Evolutionary conservation across 2,329 filamentous ascomycete species (phyloP).

Genomic region (Fusarium sp.): DNA sequence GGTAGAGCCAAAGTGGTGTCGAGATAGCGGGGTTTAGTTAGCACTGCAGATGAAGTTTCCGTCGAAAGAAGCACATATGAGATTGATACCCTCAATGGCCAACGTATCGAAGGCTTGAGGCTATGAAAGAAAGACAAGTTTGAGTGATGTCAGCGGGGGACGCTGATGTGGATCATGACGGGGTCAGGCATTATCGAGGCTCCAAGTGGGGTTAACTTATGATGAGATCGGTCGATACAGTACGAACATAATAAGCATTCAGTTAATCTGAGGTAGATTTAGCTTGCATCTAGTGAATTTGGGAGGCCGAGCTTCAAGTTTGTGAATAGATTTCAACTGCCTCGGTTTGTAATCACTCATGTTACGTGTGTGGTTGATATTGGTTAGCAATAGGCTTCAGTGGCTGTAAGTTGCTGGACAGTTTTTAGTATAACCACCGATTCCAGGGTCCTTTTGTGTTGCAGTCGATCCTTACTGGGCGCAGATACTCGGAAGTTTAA

Average conservation of each 20-base stretch:
- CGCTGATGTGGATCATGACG: constrained; percentile 19
- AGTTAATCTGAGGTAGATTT: not conserved
- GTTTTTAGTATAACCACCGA: not conserved
- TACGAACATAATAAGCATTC: not conserved
- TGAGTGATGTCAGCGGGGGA: constrained; percentile 29
- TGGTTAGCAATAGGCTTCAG: not conserved
- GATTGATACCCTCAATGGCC: constrained; percentile 1
- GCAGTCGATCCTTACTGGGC: not conserved
- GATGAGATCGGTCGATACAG: not conserved
- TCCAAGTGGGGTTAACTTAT: constrained; percentile 17
- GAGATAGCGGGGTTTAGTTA: not conserved
- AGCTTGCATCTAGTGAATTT: not conserved
- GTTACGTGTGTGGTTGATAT: constrained; percentile 11
- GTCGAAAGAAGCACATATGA: not conserved
- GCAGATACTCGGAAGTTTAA: constrained; percentile 7
- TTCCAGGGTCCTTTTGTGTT: constrained; percentile 24
- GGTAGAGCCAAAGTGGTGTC: not conserved
- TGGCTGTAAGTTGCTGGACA: not conserved
- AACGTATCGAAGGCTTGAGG: not conserved
- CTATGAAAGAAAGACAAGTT: not conserved
- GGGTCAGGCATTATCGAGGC: constrained; percentile 1
- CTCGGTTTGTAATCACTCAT: constrained; percentile 14
- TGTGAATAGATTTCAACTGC: not conserved
- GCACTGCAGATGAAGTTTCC: not conserved
- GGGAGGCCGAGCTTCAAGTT: not conserved